These are phyloP conservation scores for Fusarium sp. DNA, from an alignment of 2,329 filamentous ascomycete genomes.

Conservation along the genomic window DNA sequence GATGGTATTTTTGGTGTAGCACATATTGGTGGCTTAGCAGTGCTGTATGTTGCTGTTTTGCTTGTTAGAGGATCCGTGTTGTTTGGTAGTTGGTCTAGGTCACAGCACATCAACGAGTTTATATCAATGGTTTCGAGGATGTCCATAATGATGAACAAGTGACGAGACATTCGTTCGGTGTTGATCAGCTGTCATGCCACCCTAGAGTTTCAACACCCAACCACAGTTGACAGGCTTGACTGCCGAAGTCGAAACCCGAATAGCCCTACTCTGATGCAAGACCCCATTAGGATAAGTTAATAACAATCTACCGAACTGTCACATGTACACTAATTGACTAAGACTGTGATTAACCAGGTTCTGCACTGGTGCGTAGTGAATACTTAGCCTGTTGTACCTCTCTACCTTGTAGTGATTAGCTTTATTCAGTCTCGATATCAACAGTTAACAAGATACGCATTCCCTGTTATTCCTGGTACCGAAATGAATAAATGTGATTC, in stretches of 20 bases:
- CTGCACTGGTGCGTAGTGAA: not conserved
- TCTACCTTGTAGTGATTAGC: too few relatives aligned
- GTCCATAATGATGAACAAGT: not conserved
- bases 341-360: not conserved
- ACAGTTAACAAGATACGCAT: not conserved
- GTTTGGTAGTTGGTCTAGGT: not conserved
- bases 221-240: slow-evolving; percentile 5
- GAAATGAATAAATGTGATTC: slow-evolving; percentile 12
- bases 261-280: slow-evolving; percentile 10
- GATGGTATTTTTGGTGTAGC: not conserved
- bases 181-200: not conserved
- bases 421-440: not conserved
- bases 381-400: slow-evolving; percentile 3
- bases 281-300: slow-evolving; percentile 8
- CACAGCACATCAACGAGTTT: too few relatives aligned
- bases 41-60: not conserved
- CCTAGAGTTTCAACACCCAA: not conserved
- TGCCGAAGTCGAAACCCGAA: slow-evolving; percentile 21
- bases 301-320: slow-evolving; percentile 9
- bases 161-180: not conserved
- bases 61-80: too few relatives aligned
- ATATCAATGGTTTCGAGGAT: not conserved
- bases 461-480: slow-evolving; percentile 1
- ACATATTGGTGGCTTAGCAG: not conserved
- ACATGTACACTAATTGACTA: not conserved